Evolutionary conservation across 2,329 filamentous ascomycete genomes (phyloP).

Genomic region (Hypoxylon sp.): DNA sequence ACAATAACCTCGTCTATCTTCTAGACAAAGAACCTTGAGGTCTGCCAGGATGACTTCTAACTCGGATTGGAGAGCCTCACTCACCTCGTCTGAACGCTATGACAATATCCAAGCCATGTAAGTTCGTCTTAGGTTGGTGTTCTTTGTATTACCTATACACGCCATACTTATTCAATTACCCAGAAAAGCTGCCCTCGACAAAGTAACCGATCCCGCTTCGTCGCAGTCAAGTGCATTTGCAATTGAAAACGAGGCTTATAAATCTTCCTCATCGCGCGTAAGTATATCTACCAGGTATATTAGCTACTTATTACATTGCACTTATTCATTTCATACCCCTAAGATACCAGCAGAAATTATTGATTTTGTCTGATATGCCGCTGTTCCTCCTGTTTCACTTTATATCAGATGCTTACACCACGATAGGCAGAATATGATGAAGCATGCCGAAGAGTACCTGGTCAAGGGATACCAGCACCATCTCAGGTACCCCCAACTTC

Average conservation of each 20-base stretch:
- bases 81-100: slow-evolving; percentile 73
- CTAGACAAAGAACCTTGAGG: background rate
- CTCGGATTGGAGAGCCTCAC: slow-evolving; percentile 63
- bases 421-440: slow-evolving; percentile 71
- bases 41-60: slow-evolving; percentile 50
- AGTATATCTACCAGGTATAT: slow-evolving; percentile 48
- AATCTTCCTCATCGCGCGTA: slow-evolving; percentile 71
- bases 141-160: background rate
- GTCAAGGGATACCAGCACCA: slow-evolving; percentile 42
- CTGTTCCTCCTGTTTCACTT: background rate
- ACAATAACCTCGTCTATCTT: background rate
- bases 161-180: slow-evolving; percentile 28
- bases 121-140: slow-evolving; percentile 52
- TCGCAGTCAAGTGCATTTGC: slow-evolving; percentile 68
- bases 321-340: background rate
- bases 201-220: slow-evolving; percentile 42
- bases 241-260: slow-evolving; percentile 76
- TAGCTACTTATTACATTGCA: background rate
- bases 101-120: slow-evolving; percentile 74
- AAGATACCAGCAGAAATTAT: background rate
- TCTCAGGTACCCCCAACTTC: slow-evolving; percentile 2
- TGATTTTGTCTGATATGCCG: background rate
- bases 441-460: slow-evolving; percentile 55
- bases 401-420: slow-evolving; percentile 22
- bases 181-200: slow-evolving; percentile 50